Evolutionary conservation across 2,329 filamentous ascomycete species (phyloP).

Genomic region (Clonostachys chloroleuca): DNA sequence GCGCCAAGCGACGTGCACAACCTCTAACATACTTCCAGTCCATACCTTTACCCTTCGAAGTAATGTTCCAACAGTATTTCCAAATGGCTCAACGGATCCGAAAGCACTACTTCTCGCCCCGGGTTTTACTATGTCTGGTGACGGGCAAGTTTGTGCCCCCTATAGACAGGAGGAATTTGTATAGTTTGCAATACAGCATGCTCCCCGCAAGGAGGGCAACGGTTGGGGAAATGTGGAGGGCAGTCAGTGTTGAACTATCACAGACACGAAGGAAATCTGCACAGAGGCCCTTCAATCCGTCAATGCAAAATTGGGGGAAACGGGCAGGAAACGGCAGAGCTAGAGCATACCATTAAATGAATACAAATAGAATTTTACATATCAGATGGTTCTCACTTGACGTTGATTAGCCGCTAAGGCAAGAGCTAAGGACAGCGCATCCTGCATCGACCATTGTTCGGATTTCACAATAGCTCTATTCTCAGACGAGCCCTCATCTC

Average conservation of each 20-base stretch:
- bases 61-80: constrained; percentile 97
- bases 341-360: neutral
- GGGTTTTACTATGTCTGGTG: constrained; percentile 81
- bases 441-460: too few species aligned
- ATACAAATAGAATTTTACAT: too few species aligned
- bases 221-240: constrained; percentile 81
- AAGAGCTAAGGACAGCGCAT: too few species aligned
- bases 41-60: constrained; percentile 82
- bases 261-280: constrained; percentile 32
- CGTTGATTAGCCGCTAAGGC: too few species aligned
- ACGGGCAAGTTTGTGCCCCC: constrained; percentile 93
- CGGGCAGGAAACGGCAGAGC: constrained; percentile 6
- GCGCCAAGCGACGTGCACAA: neutral
- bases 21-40: constrained; percentile 46
- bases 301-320: constrained; percentile 21
- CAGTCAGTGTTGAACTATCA: constrained; percentile 44
- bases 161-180: constrained; percentile 89
- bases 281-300: constrained; percentile 23
- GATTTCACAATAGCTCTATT: too few species aligned
- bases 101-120: constrained; percentile 89
- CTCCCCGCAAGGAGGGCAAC: constrained; percentile 76
- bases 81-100: constrained; percentile 88
- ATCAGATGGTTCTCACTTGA: too few species aligned
- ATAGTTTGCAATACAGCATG: constrained; percentile 98
- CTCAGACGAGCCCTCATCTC: too few species aligned